Percentiles rank a stretch among this genome's conserved stretches.
These are phyloP conservation scores for Botrytis deweyae DNA, from an alignment of 2,329 filamentous ascomycete species.

Conservation along the genomic window DNA sequence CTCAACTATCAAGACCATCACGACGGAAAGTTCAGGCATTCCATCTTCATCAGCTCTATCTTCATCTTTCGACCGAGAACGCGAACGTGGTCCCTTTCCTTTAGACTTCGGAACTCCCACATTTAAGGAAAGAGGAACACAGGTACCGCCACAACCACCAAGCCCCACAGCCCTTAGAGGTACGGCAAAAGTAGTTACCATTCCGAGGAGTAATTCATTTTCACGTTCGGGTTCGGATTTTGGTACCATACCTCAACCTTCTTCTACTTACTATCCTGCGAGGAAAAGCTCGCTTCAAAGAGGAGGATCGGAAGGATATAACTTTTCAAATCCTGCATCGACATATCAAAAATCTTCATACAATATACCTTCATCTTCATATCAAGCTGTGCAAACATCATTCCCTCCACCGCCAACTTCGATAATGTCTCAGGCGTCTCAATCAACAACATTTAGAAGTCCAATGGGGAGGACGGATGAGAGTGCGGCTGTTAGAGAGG, in stretches of 20 bases:
- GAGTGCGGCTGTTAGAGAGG: conserved; percentile 8
- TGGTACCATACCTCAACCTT: background rate
- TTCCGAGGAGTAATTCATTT: background rate
- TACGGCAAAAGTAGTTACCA: conserved; percentile 5
- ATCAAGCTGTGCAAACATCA: background rate
- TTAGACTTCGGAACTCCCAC: background rate
- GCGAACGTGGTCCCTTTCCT: background rate
- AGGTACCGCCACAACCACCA: background rate
- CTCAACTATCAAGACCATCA: conserved; percentile 6
- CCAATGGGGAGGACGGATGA: conserved; percentile 3
- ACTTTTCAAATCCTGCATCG: background rate
- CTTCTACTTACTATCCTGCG: background rate
- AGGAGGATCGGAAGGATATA: background rate
- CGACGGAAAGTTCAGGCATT: conserved; percentile 4
- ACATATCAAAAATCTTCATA: background rate
- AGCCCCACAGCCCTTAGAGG: background rate
- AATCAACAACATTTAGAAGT: background rate
- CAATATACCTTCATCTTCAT: background rate
- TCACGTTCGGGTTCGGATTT: background rate
- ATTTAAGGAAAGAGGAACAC: background rate
- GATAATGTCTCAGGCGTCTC: background rate
- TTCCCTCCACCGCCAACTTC: background rate
- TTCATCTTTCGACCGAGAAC: background rate
- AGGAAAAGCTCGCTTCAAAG: background rate
- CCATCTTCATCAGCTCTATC: conserved; percentile 11